phyloP scores from a whole-genome alignment of 139 green algal genomes.

The Ettlia oleoabundans region DNA sequence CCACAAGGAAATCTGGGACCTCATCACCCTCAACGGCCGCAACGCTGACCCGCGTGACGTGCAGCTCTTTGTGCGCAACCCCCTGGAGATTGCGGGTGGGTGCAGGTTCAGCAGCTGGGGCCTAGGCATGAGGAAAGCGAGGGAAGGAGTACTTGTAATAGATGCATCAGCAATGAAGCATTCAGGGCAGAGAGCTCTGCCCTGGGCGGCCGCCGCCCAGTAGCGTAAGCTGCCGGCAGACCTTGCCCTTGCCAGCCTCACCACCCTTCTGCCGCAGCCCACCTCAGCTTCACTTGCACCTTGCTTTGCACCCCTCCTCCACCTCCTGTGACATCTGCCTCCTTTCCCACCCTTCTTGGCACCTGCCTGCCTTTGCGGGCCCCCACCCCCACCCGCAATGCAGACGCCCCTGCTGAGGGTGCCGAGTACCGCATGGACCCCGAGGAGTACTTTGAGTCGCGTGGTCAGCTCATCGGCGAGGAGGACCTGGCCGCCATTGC shows the following conservation, averaged over 20 bases:
- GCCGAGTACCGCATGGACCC: slow-evolving; percentile 19
- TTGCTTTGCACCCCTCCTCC: too few relatives aligned
- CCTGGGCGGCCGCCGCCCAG: too few relatives aligned
- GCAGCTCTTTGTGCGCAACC: slow-evolving; percentile 11
- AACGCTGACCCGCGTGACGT: slow-evolving; percentile 42
- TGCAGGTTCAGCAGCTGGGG: too few relatives aligned
- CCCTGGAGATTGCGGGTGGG: background rate
- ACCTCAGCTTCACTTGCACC: too few relatives aligned
- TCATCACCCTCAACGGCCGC: slow-evolving; percentile 48
- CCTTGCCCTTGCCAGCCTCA: background rate
- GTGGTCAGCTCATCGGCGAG: slow-evolving; percentile 36
- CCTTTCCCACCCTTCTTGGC: too few relatives aligned
- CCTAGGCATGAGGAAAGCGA: too few relatives aligned
- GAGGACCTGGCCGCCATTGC: slow-evolving; percentile 21
- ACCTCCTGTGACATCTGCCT: too few relatives aligned
- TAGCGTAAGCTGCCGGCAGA: too few relatives aligned
- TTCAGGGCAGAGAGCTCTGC: too few relatives aligned
- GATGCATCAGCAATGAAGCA: too few relatives aligned
- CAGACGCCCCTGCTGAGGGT: slow-evolving; percentile 14
- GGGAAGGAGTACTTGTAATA: too few relatives aligned
- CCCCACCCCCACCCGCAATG: too few relatives aligned
- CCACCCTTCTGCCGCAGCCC: background rate
- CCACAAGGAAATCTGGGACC: slow-evolving; percentile 48
- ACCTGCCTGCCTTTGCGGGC: background rate
- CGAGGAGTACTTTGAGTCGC: slow-evolving; percentile 34